phyloP scores from a whole-genome alignment of 129 eudicot genomes.

The Centella asiatica region DNA sequence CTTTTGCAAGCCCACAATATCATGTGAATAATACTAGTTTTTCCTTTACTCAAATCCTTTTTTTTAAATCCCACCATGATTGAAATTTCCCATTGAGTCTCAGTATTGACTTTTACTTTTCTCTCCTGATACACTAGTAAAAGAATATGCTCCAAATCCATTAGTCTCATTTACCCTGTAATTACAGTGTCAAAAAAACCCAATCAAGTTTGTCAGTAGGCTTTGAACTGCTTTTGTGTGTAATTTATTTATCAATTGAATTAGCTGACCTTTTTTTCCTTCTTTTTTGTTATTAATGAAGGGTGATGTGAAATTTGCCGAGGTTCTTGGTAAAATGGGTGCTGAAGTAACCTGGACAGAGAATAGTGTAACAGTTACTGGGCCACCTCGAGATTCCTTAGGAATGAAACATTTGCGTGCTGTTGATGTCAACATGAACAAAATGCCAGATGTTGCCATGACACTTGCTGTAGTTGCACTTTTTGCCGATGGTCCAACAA shows the following conservation, averaged over 20 bases:
- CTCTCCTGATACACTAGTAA: not conserved
- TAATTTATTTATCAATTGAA: not conserved
- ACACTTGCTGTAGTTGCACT: conserved; percentile 98
- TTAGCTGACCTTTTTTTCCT: conserved; percentile 5
- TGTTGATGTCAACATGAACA: conserved; percentile 94
- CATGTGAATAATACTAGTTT: no score
- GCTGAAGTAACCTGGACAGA: conserved; percentile 93
- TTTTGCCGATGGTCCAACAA: conserved; percentile 85
- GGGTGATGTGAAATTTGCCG: conserved; percentile 97
- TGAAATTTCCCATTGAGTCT: not conserved
- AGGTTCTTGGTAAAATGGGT: conserved; percentile 99
- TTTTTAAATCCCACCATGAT: not conserved
- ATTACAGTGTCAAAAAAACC: not conserved
- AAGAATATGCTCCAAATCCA: not conserved
- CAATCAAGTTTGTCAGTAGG: not conserved
- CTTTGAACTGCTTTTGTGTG: not conserved
- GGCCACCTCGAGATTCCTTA: conserved; percentile 62
- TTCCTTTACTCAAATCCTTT: not conserved
- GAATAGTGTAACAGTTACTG: conserved; percentile 84
- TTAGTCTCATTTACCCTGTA: conserved; percentile 1
- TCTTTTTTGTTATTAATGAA: conserved; percentile 17
- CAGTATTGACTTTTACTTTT: not conserved
- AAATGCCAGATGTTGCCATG: conserved; percentile 99
- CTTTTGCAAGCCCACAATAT: not conserved
- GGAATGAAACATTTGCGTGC: conserved; percentile 72